Percentiles rank a stretch among this genome's conserved stretches.
phyloP scores from a whole-genome alignment of 1,139 yeast genomes.

The Pichiaceae sp. region DNA sequence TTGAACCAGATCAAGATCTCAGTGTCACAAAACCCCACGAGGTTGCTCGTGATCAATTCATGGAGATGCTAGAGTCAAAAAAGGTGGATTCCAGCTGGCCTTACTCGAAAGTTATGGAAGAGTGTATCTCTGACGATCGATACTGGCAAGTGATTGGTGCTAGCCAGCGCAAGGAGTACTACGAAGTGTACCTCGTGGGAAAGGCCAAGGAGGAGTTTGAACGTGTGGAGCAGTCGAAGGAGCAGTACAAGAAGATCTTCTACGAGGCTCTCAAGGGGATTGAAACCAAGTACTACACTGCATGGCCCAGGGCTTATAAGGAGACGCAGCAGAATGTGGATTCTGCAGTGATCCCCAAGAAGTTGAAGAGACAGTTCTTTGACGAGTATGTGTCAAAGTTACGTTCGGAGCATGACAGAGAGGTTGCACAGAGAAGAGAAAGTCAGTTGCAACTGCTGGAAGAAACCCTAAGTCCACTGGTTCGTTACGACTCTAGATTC shows the following conservation, averaged over 20 bases:
- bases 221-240: constrained; percentile 44
- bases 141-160: constrained; percentile 70
- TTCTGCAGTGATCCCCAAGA: constrained; percentile 55
- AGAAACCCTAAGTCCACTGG: constrained; percentile 25
- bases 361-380: constrained; percentile 45
- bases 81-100: constrained; percentile 71
- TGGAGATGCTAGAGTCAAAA: constrained; percentile 41
- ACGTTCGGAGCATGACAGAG: constrained; percentile 30
- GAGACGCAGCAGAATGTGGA: constrained; percentile 57
- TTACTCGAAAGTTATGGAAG: constrained; percentile 59
- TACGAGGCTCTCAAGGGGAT: constrained; percentile 35
- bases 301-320: constrained; percentile 56
- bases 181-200: constrained; percentile 55
- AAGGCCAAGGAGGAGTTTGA: constrained; percentile 47
- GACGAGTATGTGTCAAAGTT: constrained; percentile 39
- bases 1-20: neutral
- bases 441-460: constrained; percentile 48
- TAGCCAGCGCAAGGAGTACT: constrained; percentile 47
- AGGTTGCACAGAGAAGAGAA: constrained; percentile 25
- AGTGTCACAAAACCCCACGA: neutral
- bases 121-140: constrained; percentile 46
- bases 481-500: constrained; percentile 20
- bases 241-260: constrained; percentile 50
- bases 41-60: constrained; percentile 29
- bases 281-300: constrained; percentile 46